Percentiles rank a stretch among this genome's conserved stretches.
Conservation (phyloP, 148 eudicot genomes). For the Vaccinium vitisidaea region DNA sequence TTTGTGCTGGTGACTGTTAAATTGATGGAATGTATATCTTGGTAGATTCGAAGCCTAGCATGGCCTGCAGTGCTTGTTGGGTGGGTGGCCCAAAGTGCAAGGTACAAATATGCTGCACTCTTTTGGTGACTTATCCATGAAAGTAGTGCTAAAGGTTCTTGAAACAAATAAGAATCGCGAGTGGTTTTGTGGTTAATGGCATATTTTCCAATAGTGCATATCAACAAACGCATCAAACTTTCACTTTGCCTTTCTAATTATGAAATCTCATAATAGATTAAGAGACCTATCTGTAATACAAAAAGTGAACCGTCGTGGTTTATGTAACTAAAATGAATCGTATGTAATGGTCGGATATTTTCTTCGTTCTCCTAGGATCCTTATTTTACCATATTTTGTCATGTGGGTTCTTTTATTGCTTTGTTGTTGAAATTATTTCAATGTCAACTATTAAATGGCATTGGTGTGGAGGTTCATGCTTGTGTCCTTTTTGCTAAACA, state of each 20-base stretch:
- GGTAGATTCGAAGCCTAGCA: slow-evolving; percentile 89
- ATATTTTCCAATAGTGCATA: background rate
- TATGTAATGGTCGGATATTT: background rate
- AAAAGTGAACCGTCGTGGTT: background rate
- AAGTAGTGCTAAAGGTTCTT: background rate
- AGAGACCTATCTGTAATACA: background rate
- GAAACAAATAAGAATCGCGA: background rate
- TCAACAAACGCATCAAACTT: background rate
- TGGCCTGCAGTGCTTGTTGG: slow-evolving; percentile 98
- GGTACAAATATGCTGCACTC: slow-evolving; percentile 39
- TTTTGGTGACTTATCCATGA: background rate
- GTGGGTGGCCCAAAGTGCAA: slow-evolving; percentile 99
- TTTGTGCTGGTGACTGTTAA: background rate
- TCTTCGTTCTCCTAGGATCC: background rate
- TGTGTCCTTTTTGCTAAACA: slow-evolving; percentile 31
- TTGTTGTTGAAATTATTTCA: background rate
- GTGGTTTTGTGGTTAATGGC: background rate
- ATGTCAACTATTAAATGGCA: background rate
- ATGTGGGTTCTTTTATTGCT: background rate
- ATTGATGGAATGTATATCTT: slow-evolving; percentile 18
- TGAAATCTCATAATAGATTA: background rate
- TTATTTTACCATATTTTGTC: background rate
- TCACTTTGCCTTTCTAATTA: background rate
- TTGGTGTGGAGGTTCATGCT: background rate
- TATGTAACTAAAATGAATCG: background rate